Evolutionary conservation across 1,284 basidiomycete genomes (phyloP), one percentile per base, ranked within the genome.

Genomic region (Vanrija sp.): DNA sequence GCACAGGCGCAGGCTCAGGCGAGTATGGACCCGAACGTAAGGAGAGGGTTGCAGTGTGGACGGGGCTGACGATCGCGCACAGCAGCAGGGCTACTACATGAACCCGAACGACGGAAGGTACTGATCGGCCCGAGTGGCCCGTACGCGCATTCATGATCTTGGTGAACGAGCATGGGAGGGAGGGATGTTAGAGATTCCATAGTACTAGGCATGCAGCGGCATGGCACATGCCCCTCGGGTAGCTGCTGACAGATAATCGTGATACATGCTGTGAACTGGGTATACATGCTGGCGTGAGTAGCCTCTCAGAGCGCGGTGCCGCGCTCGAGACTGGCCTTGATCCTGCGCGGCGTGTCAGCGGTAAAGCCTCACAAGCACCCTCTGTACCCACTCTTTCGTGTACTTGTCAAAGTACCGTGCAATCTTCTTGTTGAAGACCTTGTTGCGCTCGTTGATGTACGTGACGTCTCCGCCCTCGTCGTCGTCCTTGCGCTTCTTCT

Each of bases 361-460:
- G n/a, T n/a, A n/a, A n/a, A n/a, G n/a, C n/a, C n/a, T n/a, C n/a
- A 9, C 25, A 3, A 43, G 26, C 21, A 8, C 2, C 42, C 25
- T 12, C n/a, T 45, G 40, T 16, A 68, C 68, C 14, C 50, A 76
- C 74, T 98, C 95, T 52, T 89, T 80, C 2, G 95, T 98, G 72
- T 97, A 95, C 72, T 95, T 93, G 83, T 98, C 91, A 81, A 93
- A 98, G 79, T 93, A 98, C 59, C 95, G 84, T 19, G 89, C 87
- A 79, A 98, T 92, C 86, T 97, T 98, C 80, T 94, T 94, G 85
- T 98, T 98, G 83, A 98, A 98, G 51, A 95, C 91, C 68, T 91
- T 87, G 80, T 99, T 99, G 75, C 88, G 86, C 75, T 97, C 91
- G 81, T 99, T 99, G 85, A 98, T 98, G 73, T 98, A 98, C 14